phyloP scores from a whole-genome alignment of 139 green algal species.

The Chlamydomonas incerta region DNA sequence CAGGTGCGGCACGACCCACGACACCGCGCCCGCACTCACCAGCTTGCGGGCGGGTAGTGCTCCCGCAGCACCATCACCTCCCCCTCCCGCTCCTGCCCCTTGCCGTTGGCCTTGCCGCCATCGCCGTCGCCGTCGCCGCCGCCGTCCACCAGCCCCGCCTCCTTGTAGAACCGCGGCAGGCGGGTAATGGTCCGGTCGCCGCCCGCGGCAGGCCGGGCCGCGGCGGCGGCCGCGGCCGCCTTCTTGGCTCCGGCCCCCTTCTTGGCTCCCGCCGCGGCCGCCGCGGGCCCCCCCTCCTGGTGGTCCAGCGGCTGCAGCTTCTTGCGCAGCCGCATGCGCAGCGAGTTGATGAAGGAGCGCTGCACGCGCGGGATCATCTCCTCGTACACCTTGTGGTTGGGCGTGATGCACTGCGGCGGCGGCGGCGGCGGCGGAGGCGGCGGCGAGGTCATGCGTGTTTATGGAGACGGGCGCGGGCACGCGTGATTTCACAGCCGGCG shows the following conservation, averaged over 20 bases:
- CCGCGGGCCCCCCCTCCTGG: neutral
- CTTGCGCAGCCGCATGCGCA: constrained; percentile 6
- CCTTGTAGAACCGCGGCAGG: constrained; percentile 17
- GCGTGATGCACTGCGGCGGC: constrained; percentile 35
- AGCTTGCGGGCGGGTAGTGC: constrained; percentile 44
- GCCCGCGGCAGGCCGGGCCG: neutral
- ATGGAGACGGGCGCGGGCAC: no score
- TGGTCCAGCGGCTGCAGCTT: constrained; percentile 11
- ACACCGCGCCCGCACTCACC: no score
- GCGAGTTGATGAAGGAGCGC: constrained; percentile 12
- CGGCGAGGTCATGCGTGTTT: no score
- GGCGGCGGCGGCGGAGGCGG: neutral
- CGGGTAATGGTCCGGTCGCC: neutral
- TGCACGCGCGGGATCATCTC: constrained; percentile 32
- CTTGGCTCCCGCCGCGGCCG: neutral
- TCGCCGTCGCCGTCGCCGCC: neutral
- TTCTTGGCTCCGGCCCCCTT: neutral
- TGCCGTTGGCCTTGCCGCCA: no score
- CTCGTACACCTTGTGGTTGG: constrained; percentile 51
- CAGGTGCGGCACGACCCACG: no score
- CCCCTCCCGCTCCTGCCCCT: neutral
- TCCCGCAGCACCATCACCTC: neutral
- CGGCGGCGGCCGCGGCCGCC: neutral
- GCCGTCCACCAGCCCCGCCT: neutral
- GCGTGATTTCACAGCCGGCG: no score